Base-by-base conservation (phyloP, 2,329 filamentous ascomycete genomes). In the Xylaria sp. region DNA sequence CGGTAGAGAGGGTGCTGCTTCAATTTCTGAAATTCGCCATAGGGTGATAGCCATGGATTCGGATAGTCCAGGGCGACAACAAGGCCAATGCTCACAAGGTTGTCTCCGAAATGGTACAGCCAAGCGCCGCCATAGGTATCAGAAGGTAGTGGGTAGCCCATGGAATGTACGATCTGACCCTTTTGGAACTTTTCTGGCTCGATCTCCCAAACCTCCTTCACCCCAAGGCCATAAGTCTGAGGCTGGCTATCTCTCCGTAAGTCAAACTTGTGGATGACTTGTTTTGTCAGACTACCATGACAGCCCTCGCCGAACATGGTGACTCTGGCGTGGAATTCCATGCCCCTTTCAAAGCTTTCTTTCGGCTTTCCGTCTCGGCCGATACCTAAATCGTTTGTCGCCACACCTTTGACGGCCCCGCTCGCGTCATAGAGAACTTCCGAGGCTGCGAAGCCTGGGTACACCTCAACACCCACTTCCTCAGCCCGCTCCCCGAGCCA, bases 91-190 rank as follows among this genome's bases (percentile, higher is more conserved):
- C 89, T 93, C 63, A 99, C 94, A 71, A 98, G 86, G 78, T 98
- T 99, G 71, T 99, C 94, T 38, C 94, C 95, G 77, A 98, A 99
- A 78, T 99, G 95, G 75, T 99, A 99, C 92, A 99, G 94, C 89
- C 93, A 99, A n/a, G 92, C 93, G 68, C 95, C 95, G 69, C 95
- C 95, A 75, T 99, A 99, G 8, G 94, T 95, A 74, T 98, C 90
- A 70, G 84, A 87, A 15, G 92, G 87, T 46, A 99, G 80, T 19
- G 95, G 95, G 73, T 96, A 98, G 19, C 95, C 95, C 89, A 99
- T 87, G 4, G 92, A 91, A 80, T 99, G 95, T 3, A 89, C 87
- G 47, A 98, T 87, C 69, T 94, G 83, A 56, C 95, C 95, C 73
- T 91, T 91, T 64, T 90, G 84, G 79, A 97, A 98, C 78, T 96